Percentiles rank a stretch among this genome's conserved stretches.
These are phyloP conservation scores for Straminergon stramineum DNA, from an alignment of 225 moss, liverwort and hornwort genomes.

Conservation along the genomic window DNA sequence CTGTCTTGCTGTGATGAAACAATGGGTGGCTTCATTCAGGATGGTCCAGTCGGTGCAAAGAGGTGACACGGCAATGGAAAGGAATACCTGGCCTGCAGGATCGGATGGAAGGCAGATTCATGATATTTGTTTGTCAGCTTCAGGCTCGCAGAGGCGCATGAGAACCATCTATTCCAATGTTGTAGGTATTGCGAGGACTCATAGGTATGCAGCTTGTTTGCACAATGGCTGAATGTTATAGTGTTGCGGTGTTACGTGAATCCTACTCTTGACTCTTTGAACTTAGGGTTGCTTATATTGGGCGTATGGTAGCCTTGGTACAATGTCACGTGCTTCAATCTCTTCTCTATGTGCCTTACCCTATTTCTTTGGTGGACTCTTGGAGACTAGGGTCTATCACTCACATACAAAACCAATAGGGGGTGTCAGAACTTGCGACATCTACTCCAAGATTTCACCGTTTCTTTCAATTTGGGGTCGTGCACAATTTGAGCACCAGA, in stretches of 20 bases:
- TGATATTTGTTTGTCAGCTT: slow-evolving; percentile 5
- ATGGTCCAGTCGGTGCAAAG: neutral
- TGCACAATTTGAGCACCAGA: neutral
- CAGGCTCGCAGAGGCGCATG: slow-evolving; percentile 10
- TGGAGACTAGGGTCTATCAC: neutral
- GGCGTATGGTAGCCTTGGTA: neutral
- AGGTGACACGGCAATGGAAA: slow-evolving; percentile 12
- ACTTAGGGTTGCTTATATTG: neutral
- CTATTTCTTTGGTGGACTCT: neutral
- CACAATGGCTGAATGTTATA: neutral
- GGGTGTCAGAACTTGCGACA: neutral
- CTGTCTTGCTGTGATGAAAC: neutral
- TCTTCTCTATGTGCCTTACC: neutral
- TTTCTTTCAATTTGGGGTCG: neutral
- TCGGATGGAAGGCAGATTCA: slow-evolving; percentile 36
- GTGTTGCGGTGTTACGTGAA: neutral
- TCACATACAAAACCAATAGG: neutral
- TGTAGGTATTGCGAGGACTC: slow-evolving; percentile 19
- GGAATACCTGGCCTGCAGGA: slow-evolving; percentile 43
- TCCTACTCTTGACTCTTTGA: neutral
- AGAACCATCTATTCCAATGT: slow-evolving; percentile 23
- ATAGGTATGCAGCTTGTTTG: slow-evolving; percentile 17
- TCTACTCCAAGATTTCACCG: neutral
- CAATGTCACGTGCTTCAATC: neutral
- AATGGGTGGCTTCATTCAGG: neutral